phyloP scores from a whole-genome alignment of 352 stramenopile species.

The Phytophthora kernoviae region DNA sequence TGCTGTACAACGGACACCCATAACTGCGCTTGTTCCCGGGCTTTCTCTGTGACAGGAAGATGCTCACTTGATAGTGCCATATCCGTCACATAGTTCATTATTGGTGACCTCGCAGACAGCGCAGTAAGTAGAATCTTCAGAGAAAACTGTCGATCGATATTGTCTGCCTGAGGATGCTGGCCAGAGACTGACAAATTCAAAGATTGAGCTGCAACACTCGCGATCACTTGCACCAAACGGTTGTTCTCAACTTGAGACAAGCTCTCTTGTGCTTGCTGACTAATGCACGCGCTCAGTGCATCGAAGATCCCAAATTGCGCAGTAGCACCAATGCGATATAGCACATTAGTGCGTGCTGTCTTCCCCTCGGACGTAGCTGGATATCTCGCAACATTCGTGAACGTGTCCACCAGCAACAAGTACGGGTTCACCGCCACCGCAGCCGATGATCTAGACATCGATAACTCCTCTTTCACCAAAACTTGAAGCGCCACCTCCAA shows the following conservation, averaged over 20 bases:
- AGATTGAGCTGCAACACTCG: slow-evolving; percentile 23
- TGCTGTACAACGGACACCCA: slow-evolving; percentile 16
- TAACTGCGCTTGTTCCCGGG: slow-evolving; percentile 9
- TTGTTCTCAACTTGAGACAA: slow-evolving; percentile 23
- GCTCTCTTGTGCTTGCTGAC: slow-evolving; percentile 15
- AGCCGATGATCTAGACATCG: slow-evolving; percentile 15
- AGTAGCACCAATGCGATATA: slow-evolving; percentile 33
- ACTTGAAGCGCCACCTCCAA: slow-evolving; percentile 47
- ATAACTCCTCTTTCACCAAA: slow-evolving; percentile 28
- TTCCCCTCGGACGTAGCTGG: slow-evolving; percentile 15
- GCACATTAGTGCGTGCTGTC: slow-evolving; percentile 21
- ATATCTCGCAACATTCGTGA: slow-evolving; percentile 43
- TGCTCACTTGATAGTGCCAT: slow-evolving; percentile 8
- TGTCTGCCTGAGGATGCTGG: slow-evolving; percentile 6
- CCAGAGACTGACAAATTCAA: slow-evolving; percentile 12
- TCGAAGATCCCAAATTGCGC: slow-evolving; percentile 36
- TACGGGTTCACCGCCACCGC: slow-evolving; percentile 43
- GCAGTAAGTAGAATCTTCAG: slow-evolving; percentile 33
- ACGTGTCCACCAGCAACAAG: slow-evolving; percentile 51
- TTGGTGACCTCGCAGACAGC: slow-evolving; percentile 22
- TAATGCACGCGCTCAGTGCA: slow-evolving; percentile 38
- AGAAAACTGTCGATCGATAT: slow-evolving; percentile 30
- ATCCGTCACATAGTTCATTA: slow-evolving; percentile 25
- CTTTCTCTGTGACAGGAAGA: slow-evolving; percentile 2
- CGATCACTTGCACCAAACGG: slow-evolving; percentile 36